A percentile compares a stretch with the other conserved stretches of the same genome.
phyloP scores from a whole-genome alignment of 2,329 filamentous ascomycete genomes.

The Monosporascus sp. region DNA sequence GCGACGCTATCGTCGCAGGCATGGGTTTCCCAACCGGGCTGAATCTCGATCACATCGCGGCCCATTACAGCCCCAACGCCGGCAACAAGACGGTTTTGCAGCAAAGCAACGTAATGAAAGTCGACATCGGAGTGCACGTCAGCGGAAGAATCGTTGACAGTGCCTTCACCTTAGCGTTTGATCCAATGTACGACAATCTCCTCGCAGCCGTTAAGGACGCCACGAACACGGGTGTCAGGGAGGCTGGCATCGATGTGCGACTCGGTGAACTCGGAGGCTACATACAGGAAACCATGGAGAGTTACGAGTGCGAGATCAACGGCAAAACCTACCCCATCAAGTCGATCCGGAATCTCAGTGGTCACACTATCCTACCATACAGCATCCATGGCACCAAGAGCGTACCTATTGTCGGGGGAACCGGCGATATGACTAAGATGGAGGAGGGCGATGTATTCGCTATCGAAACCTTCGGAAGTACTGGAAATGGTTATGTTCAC shows the following conservation, averaged over 20 bases:
- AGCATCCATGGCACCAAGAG: constrained; percentile 90
- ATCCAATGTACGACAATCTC: constrained; percentile 69
- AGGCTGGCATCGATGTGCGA: constrained; percentile 88
- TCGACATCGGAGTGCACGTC: constrained; percentile 77
- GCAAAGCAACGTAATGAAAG: constrained; percentile 72
- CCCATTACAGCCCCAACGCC: constrained; percentile 82
- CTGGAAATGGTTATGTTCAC: constrained; percentile 79
- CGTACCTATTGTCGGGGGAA: constrained; percentile 82
- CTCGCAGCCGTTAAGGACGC: constrained; percentile 69
- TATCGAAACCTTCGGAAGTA: constrained; percentile 94
- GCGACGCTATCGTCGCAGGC: constrained; percentile 71
- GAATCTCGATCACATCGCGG: constrained; percentile 78
- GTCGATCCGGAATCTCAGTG: constrained; percentile 80
- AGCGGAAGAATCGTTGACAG: constrained; percentile 77
- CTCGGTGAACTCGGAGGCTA: constrained; percentile 78
- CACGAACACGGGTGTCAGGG: constrained; percentile 80
- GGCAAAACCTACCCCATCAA: constrained; percentile 76
- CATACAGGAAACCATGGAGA: constrained; percentile 91
- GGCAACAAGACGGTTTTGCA: constrained; percentile 74
- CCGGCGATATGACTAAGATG: constrained; percentile 87
- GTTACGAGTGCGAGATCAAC: constrained; percentile 80
- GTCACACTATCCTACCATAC: constrained; percentile 85
- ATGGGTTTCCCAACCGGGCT: constrained; percentile 85
- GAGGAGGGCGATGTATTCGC: constrained; percentile 94
- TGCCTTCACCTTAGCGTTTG: constrained; percentile 74